Evolutionary conservation across 2,329 filamentous ascomycete genomes (phyloP).

Genomic region (Tolypocladium album): DNA sequence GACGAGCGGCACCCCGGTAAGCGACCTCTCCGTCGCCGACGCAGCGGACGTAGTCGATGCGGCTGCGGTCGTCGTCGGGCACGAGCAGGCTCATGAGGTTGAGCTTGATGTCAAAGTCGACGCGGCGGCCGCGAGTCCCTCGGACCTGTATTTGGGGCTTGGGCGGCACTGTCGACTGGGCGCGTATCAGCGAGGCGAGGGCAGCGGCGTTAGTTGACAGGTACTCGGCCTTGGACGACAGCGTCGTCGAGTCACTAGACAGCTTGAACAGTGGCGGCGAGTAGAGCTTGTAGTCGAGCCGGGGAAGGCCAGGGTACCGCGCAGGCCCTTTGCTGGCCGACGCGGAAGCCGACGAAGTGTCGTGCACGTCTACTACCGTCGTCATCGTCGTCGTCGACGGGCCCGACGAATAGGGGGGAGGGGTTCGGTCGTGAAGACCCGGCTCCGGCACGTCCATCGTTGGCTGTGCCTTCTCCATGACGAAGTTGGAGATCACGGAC

Average conservation of each 20-base stretch:
- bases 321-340: constrained; percentile 12
- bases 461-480: not conserved
- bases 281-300: constrained; percentile 41
- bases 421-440: not conserved
- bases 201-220: constrained; percentile 34
- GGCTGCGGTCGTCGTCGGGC: constrained; percentile 29
- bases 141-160: constrained; percentile 41
- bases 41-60: constrained; percentile 44
- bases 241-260: constrained; percentile 34
- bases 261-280: constrained; percentile 39
- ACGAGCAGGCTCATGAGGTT: constrained; percentile 45
- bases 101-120: constrained; percentile 43
- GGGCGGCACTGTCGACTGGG: constrained; percentile 40
- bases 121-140: constrained; percentile 29
- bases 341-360: not conserved
- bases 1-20: constrained; percentile 34
- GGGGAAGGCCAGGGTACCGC: constrained; percentile 35
- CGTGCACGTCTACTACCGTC: not conserved
- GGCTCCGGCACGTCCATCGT: not conserved
- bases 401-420: not conserved
- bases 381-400: not conserved
- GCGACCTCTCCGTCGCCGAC: constrained; percentile 38
- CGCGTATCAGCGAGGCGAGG: constrained; percentile 33
- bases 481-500: not conserved
- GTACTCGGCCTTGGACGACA: constrained; percentile 36